These are phyloP conservation scores for Aspergillus nidulans DNA, from an alignment of 495 filamentous ascomycete species.

Conservation along the genomic window DNA sequence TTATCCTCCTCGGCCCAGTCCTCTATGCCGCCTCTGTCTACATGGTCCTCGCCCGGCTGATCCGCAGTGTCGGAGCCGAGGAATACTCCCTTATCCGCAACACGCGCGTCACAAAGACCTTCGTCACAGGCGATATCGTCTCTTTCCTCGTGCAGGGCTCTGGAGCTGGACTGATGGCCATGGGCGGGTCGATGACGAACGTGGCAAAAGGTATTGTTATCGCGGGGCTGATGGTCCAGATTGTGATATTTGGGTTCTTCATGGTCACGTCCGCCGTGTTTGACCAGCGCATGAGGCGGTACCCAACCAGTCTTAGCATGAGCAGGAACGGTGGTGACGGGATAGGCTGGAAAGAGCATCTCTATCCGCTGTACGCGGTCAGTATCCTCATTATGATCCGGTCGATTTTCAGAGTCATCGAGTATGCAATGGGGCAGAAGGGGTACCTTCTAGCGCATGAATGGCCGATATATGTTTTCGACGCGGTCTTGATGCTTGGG, in stretches of 20 bases:
- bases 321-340: not conserved
- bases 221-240: not conserved
- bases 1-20: constrained; percentile 8
- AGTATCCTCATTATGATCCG: constrained; percentile 1
- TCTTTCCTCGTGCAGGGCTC: constrained; percentile 8
- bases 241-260: constrained; percentile 1
- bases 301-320: not conserved
- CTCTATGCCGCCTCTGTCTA: constrained; percentile 10
- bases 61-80: constrained; percentile 5
- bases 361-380: not conserved
- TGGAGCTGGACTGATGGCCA: constrained; percentile 7
- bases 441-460: not conserved
- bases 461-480: constrained; percentile 2
- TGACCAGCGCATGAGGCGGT: not conserved
- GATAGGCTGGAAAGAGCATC: not conserved
- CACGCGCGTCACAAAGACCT: constrained; percentile 3
- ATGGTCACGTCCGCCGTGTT: not conserved
- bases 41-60: constrained; percentile 12
- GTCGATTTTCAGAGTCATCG: not conserved
- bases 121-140: constrained; percentile 8
- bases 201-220: not conserved
- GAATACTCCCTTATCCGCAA: constrained; percentile 3
- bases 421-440: constrained; percentile 2
- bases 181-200: not conserved
- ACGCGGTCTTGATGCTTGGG: not conserved